Conservation (phyloP, 192 early-diverging fungal species). For the Coemansia sp. region DNA sequence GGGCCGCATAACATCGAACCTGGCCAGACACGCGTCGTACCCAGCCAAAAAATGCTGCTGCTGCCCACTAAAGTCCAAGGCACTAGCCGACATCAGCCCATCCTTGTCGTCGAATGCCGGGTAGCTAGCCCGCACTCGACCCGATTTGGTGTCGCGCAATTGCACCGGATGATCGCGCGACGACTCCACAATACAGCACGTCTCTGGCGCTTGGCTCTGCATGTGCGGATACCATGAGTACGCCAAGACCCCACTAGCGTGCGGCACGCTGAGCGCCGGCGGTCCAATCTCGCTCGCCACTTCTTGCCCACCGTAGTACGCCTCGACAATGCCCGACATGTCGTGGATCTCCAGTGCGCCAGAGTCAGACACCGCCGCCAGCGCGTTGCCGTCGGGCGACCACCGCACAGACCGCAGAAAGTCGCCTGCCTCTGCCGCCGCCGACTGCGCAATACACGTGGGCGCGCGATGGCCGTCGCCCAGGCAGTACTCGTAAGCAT, state of each 20-base stretch:
- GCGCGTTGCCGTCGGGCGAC: slow-evolving; percentile 49
- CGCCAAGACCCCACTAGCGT: slow-evolving; percentile 11
- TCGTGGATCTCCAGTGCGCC: slow-evolving; percentile 32
- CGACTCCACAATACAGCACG: slow-evolving; percentile 65
- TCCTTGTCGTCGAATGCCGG: slow-evolving; percentile 67
- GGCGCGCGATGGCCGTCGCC: neutral
- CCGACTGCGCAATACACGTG: slow-evolving; percentile 20
- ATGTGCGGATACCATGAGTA: slow-evolving; percentile 49
- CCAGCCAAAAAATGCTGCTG: slow-evolving; percentile 66
- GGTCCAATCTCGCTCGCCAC: neutral
- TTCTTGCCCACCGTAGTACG: neutral
- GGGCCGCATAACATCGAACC: slow-evolving; percentile 71
- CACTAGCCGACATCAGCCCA: slow-evolving; percentile 65
- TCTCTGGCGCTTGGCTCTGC: slow-evolving; percentile 50
- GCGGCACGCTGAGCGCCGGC: neutral
- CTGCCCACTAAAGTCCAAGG: slow-evolving; percentile 57
- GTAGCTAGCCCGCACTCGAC: slow-evolving; percentile 68
- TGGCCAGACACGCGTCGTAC: slow-evolving; percentile 65
- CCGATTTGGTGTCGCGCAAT: slow-evolving; percentile 65
- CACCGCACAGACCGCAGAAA: slow-evolving; percentile 28
- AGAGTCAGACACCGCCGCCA: slow-evolving; percentile 32
- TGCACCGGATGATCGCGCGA: slow-evolving; percentile 78
- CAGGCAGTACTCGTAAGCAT: slow-evolving; percentile 22
- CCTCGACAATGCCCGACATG: neutral
- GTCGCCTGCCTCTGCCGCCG: neutral